Base-by-base conservation (phyloP, 768 basidiomycete species). In the Mycena kentingensis region DNA sequence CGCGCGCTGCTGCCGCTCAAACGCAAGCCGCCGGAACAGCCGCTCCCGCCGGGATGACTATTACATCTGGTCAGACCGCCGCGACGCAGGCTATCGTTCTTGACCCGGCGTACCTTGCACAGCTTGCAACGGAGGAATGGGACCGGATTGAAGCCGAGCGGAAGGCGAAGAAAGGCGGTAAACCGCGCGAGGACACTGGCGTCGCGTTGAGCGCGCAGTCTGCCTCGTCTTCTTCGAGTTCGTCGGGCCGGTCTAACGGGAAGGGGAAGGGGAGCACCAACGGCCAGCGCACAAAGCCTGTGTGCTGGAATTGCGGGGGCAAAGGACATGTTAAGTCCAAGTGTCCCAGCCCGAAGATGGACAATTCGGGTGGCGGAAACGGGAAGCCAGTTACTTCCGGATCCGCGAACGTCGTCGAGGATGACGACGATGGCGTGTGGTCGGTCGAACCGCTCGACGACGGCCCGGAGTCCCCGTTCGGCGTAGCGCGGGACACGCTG, bases 281-380 rank as follows among this genome's bases (percentile, higher is more conserved):
- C 37, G 18, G 19, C 18, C 48, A 49, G 25, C 48, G 48, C 36
- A 34, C 48, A 25, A 49, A 47, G 46, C 46, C 51, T 5, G 49
- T 46, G 11, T 71, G 69, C 52, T 70, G 62, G 62, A 67, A 61
- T 13, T 73, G 70, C 51, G 60, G 64, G 2, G 49, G 61, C 34
- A 54, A 60, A 21, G 67, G 63, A 1, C 69, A 72, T 37, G 52
- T 60, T 19, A 22, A 61, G 25, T 32, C 45, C 22, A 59, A 69
- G 10, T 70, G 68, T 49, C 63, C 57, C 22, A 49, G 45, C 35
- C 48, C 55, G 24, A 59, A 57, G 51, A 21, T 46, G 3, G 19
- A 60, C n/a, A 42, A 32, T 12, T 16, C 49, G 13, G 46, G 49
- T 8, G 57, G 60, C 25, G 43, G 41, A 7, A 55, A 59, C 38